Evolutionary conservation across 441 rosid species (phyloP).

Genomic region (Corymbia calophylla): DNA sequence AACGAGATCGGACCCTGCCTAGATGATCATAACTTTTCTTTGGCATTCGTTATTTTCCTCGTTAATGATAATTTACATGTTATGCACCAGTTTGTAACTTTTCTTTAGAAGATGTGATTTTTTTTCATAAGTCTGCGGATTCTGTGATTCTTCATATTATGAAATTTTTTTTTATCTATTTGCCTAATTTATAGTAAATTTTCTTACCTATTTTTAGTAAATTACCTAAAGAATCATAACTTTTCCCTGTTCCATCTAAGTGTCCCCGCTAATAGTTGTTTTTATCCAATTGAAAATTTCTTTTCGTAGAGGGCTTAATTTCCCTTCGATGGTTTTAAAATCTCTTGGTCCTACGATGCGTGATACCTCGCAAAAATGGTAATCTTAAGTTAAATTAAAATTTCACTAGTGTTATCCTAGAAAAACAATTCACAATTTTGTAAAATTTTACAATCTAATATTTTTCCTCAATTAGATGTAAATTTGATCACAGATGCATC

Average conservation of each 20-base stretch:
- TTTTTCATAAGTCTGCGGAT: not conserved
- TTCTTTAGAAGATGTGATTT: not conserved
- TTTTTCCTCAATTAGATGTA: not conserved
- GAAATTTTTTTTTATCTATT: rapidly evolving
- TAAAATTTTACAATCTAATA: too few species aligned
- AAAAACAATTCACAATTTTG: not conserved
- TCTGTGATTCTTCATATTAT: not conserved
- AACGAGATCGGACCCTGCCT: not conserved
- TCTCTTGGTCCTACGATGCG: not conserved
- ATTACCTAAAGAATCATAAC: not conserved
- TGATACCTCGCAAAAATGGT: not conserved
- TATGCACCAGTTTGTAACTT: not conserved
- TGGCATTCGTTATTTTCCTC: not conserved
- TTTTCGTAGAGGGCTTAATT: not conserved
- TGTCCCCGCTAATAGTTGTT: not conserved
- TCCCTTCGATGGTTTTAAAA: not conserved
- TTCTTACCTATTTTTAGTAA: not conserved
- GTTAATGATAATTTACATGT: not conserved
- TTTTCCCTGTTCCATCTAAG: not conserved
- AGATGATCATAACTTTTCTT: not conserved
- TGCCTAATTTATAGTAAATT: not conserved
- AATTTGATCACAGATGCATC: rapidly evolving
- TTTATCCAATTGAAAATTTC: not conserved
- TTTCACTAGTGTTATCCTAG: rapidly evolving
- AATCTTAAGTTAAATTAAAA: not conserved